phyloP scores from a whole-genome alignment of 768 basidiomycete species.

The Leccinum disarticulatum region DNA sequence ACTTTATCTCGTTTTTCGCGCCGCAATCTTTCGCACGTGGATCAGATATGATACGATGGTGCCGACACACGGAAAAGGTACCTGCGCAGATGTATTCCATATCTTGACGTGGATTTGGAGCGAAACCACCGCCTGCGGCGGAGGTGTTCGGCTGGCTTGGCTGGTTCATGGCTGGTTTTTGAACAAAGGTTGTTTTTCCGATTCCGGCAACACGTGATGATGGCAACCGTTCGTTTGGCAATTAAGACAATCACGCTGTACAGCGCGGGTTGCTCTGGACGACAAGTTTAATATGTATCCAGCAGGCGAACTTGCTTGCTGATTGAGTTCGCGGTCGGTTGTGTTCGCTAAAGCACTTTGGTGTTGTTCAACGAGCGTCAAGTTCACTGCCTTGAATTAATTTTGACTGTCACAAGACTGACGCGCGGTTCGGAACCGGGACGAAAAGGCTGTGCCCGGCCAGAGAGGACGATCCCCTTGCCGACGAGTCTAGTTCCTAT shows the following conservation, averaged over 20 bases:
- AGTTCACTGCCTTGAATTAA: background rate
- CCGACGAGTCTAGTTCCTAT: slow-evolving; percentile 54
- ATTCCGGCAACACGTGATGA: slow-evolving; percentile 10
- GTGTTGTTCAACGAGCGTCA: background rate
- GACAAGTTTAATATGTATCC: background rate
- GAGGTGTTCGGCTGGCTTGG: slow-evolving; percentile 32
- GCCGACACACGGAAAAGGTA: slow-evolving; percentile 32
- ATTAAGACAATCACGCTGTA: slow-evolving; percentile 17
- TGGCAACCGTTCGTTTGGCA: slow-evolving; percentile 6
- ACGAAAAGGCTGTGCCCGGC: slow-evolving; percentile 18
- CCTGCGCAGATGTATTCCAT: slow-evolving; percentile 91
- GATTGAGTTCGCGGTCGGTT: background rate
- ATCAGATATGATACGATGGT: slow-evolving; percentile 12
- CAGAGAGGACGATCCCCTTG: slow-evolving; percentile 50
- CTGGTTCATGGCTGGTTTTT: slow-evolving; percentile 38
- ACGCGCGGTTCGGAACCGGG: slow-evolving; percentile 18
- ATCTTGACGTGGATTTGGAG: slow-evolving; percentile 48
- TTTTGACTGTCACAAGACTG: slow-evolving; percentile 4
- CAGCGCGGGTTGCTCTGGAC: slow-evolving; percentile 11
- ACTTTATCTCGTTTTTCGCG: slow-evolving; percentile 86
- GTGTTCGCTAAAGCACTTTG: too few species aligned
- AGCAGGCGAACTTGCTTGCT: background rate
- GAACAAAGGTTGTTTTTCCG: background rate
- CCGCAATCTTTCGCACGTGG: slow-evolving; percentile 68
- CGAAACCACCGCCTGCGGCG: slow-evolving; percentile 34